Evolutionary conservation across 2,329 filamentous ascomycete genomes (phyloP), one percentile per base, ranked within the genome.

Genomic region (Thelonectria olida): DNA sequence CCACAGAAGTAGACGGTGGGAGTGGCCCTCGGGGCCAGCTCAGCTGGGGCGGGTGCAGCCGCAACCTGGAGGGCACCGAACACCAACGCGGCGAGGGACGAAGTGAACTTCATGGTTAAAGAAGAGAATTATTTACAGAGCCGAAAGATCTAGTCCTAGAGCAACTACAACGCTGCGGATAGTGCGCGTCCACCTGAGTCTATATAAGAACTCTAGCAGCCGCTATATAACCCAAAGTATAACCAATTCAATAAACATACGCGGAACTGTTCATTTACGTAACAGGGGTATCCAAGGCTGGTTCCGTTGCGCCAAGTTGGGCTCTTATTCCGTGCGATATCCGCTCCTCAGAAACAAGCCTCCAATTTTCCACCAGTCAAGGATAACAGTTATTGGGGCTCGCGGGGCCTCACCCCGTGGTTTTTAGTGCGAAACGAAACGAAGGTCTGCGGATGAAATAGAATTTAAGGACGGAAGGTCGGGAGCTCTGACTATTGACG

Each of bases 1-100:
- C 87, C 87, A 8, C 84, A 84, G 36, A 88, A 76, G 66, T 85
- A 86, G 19, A 87, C 76, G 1, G 81, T 86, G 2, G 66, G 66
- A 6, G 58, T 63, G 7, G 63, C 62, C 23, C 55, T 52, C 2
- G 47, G 56, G 2, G 54, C 56, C 19, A 61, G 41, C 19, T 61
- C 41, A 19, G 31, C 42, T 10, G 57, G 56, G 5, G 53, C 54
- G 6, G 66, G 64, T 5, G 47, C 51, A 2, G 62, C 64, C 1
- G 63, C 61, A 3, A 54, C 56, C 10, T 65, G 58, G 25, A 67
- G 47, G 28, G 62, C 65, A 15, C 69, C 61, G 17, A 67, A 49
- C 9, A 55, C 60, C 5, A 73, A 22, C 2, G 66, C 60, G 8
- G 54, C 53, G n/a, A 73, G 23, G 12, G 63, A 58, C 20, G 61